Evolutionary conservation across 2,329 filamentous ascomycete species (phyloP).

Genomic region (Keithomyces neogunnii): DNA sequence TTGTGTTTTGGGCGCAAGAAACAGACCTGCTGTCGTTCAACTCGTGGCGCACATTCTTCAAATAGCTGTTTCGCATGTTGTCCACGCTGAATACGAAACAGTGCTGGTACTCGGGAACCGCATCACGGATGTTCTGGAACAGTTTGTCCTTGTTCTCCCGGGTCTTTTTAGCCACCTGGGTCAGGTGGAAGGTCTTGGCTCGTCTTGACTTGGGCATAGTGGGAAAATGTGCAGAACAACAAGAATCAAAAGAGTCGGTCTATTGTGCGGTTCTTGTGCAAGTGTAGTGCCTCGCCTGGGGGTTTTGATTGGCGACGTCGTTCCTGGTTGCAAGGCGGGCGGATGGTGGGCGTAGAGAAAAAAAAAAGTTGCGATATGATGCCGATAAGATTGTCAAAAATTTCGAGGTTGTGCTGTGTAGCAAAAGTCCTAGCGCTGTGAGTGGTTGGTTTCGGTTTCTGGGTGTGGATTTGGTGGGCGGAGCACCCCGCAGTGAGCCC

Average conservation of each 20-base stretch:
- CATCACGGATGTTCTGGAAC: constrained; percentile 80
- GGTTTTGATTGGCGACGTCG: neutral
- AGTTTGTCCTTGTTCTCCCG: constrained; percentile 87
- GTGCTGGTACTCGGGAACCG: constrained; percentile 76
- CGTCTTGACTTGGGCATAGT: constrained; percentile 96
- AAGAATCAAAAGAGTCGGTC: no score
- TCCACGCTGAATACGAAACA: constrained; percentile 91
- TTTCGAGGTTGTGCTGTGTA: neutral
- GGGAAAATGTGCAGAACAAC: constrained; percentile 11
- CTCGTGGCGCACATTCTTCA: constrained; percentile 83
- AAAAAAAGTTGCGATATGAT: constrained; percentile 3
- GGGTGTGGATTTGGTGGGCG: neutral
- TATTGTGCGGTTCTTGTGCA: no score
- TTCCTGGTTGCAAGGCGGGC: neutral
- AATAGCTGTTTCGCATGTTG: constrained; percentile 96
- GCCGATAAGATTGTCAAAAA: constrained; percentile 6
- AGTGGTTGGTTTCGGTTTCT: neutral
- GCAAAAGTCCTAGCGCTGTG: neutral
- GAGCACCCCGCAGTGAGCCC: neutral
- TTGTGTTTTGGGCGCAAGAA: constrained; percentile 5
- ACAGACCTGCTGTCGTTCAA: constrained; percentile 58
- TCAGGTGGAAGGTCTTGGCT: constrained; percentile 79
- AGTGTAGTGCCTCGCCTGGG: no score
- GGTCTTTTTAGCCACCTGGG: constrained; percentile 85
- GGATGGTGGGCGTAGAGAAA: neutral